Base-by-base conservation (phyloP, 805 yeast genomes). In the Nematodospora valgi region DNA sequence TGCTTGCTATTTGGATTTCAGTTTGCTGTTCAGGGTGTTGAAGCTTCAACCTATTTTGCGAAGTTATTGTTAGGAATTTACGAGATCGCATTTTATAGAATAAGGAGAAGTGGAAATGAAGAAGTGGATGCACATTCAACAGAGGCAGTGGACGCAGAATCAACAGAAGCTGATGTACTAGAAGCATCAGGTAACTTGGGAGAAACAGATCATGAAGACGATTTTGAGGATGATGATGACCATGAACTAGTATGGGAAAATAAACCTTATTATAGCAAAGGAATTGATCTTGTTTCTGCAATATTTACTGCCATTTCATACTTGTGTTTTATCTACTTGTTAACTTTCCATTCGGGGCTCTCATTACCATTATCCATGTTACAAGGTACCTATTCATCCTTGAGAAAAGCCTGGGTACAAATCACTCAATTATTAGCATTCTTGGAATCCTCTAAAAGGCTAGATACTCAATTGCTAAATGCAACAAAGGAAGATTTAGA, bases 211-310 rank as follows among this genome's bases (percentile, higher is more conserved):
- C 42, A 36, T 15, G 59, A 51, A 6, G 58, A 56, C 14, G 61
- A 59, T 7, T 32, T 19, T 21, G 43, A 36, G 13, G 59, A 51
- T 7, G 58, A 56, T 15, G 61, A 59, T 7, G 62, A 54, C 7
- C 81, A 75, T 12, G 94, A 82, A 24, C 80, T 74, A 20, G 63
- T 70, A 1, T 82, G 95, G 89, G 95, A 88, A 48, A 64, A 70
- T 25, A 82, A 86, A 56, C 68, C 76, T 6, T 61, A 76, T 52
- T 73, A 72, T 41, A 64, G 76, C 42, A 80, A 84, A 47, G 49
- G 71, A 4, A 61, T 84, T 13, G 82, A 82, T 31, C 63, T 82
- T 2, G 37, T 58, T 5, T 66, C 80, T 7, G 68, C 80, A 4
- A 39, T 74, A 2, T 38, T 62, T 26, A 55, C 58, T 32, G 51